Evolutionary conservation across 495 filamentous ascomycete species (phyloP), one percentile per base, ranked within the genome.

Genomic region (Penicillium simplicissimum): DNA sequence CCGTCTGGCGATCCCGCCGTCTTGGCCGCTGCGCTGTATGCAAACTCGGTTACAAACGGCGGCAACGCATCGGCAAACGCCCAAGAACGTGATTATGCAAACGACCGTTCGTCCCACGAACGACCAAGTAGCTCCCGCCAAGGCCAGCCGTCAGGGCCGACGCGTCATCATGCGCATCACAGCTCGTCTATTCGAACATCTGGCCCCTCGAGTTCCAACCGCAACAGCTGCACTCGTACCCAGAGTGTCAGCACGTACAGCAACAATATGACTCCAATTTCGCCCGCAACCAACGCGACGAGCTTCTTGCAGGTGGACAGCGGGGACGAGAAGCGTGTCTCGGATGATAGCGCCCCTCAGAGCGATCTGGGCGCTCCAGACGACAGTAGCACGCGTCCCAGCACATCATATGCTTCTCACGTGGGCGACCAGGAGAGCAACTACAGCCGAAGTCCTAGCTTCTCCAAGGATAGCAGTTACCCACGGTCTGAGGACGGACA

Each of bases 281-380:
- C 82, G 15, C 81, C 81, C 3, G 75, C 75, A 9, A 84, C 81
- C 19, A 81, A 83, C 58, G 82, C 80, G 14, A 81, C 82, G 7
- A 84, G 82, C 63, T 75, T 82, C 48, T 67, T 84, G 28, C 78
- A 77, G 13, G 74, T 76, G 34, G 79, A 83, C 54, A 82, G 79
- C 43, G 73, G 78, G 14, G 80, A 82, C 25, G 79, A 82, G 48
- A 74, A 79, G 55, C 72, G 69, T 2, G 51, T 67, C 21, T 59
- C 66, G 11, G 67, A 72, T 23, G 72, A 76, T 19, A 73, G 69
- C 49, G 66, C 72, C 11, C 63, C 67, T 15, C 66, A 74, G 25
- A 76, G 74, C 48, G 70, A 72, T 7, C 42, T 60, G 19, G 65
- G 59, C 9, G 64, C 56, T 47, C 70, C 67, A 19, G 67, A 70